A percentile compares a stretch with the other conserved stretches of the same genome.
These are phyloP conservation scores for Neurospora discreta DNA, from an alignment of 495 filamentous ascomycete species.

Conservation along the genomic window DNA sequence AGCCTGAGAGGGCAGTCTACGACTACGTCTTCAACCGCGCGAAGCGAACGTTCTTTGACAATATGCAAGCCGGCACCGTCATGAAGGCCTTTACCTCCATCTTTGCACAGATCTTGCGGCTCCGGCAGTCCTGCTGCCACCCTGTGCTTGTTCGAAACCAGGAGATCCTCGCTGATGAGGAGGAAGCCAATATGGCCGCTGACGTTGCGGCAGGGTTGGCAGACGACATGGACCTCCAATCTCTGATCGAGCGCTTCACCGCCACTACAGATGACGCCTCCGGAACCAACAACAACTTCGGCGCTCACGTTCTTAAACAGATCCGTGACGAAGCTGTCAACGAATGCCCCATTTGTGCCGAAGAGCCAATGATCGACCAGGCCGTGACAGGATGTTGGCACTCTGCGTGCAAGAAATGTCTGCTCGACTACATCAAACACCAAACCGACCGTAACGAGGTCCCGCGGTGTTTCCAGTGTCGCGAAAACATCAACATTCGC, in stretches of 20 bases:
- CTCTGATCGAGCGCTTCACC: slow-evolving; percentile 74
- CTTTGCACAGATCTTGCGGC: slow-evolving; percentile 89
- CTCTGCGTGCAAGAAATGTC: slow-evolving; percentile 85
- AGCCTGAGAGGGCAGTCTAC: slow-evolving; percentile 81
- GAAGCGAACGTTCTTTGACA: slow-evolving; percentile 71
- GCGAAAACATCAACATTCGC: slow-evolving; percentile 64
- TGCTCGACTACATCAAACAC: slow-evolving; percentile 76
- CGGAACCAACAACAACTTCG: slow-evolving; percentile 59
- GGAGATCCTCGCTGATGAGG: slow-evolving; percentile 75
- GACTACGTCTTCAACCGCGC: slow-evolving; percentile 75
- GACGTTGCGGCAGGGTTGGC: slow-evolving; percentile 70
- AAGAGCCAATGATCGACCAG: slow-evolving; percentile 89
- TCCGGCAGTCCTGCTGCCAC: slow-evolving; percentile 92
- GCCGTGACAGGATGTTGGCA: slow-evolving; percentile 96
- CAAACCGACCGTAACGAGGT: slow-evolving; percentile 63
- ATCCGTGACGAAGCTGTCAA: slow-evolving; percentile 79
- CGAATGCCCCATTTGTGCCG: slow-evolving; percentile 90
- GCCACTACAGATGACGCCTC: slow-evolving; percentile 49
- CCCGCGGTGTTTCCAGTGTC: slow-evolving; percentile 81
- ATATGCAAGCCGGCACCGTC: slow-evolving; percentile 81
- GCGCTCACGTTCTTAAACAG: slow-evolving; percentile 74
- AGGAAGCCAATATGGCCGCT: slow-evolving; percentile 67
- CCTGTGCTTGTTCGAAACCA: slow-evolving; percentile 80
- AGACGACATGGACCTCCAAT: slow-evolving; percentile 92
- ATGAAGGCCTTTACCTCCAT: slow-evolving; percentile 92